Conservation (phyloP, 768 basidiomycete species). For the Leccinum rimulosum region DNA sequence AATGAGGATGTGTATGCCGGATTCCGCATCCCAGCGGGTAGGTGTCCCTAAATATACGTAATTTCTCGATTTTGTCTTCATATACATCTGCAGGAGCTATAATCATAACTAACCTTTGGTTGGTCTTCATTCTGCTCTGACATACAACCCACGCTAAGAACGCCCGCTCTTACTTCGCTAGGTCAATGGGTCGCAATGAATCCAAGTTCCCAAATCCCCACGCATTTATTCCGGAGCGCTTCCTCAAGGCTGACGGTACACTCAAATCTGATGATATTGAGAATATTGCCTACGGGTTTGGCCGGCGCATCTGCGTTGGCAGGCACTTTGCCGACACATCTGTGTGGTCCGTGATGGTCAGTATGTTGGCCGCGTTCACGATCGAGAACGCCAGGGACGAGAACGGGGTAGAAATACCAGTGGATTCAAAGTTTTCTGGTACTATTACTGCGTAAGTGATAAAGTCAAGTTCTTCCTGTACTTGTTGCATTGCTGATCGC, state of each 20-base stretch:
- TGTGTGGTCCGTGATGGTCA: conserved; percentile 23
- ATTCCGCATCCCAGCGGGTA: conserved; percentile 49
- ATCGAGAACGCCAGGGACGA: conserved; percentile 18
- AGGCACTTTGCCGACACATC: conserved; percentile 26
- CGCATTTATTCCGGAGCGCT: conserved; percentile 40
- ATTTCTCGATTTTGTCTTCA: not conserved
- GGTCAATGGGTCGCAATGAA: conserved; percentile 24
- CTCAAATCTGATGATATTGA: conserved; percentile 14
- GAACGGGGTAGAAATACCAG: conserved; percentile 18
- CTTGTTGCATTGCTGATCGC: not conserved
- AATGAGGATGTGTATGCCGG: conserved; percentile 44
- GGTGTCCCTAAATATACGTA: not conserved
- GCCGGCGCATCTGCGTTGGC: conserved; percentile 31
- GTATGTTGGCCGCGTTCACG: conserved; percentile 16
- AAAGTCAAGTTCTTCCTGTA: not conserved
- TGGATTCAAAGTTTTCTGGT: conserved; percentile 11
- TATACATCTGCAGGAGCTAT: conserved; percentile 11
- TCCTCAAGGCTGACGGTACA: conserved; percentile 29
- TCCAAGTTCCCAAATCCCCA: conserved; percentile 38
- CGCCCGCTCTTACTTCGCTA: not conserved
- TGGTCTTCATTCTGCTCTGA: not conserved
- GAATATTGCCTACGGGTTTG: conserved; percentile 26
- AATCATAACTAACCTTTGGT: conserved; percentile 21
- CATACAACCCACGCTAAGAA: not conserved
- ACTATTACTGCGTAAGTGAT: conserved; percentile 14